Evolutionary conservation across 2,329 filamentous ascomycete genomes (phyloP), one percentile per base, ranked within the genome.

Genomic region (Aureobasidium vineae): DNA sequence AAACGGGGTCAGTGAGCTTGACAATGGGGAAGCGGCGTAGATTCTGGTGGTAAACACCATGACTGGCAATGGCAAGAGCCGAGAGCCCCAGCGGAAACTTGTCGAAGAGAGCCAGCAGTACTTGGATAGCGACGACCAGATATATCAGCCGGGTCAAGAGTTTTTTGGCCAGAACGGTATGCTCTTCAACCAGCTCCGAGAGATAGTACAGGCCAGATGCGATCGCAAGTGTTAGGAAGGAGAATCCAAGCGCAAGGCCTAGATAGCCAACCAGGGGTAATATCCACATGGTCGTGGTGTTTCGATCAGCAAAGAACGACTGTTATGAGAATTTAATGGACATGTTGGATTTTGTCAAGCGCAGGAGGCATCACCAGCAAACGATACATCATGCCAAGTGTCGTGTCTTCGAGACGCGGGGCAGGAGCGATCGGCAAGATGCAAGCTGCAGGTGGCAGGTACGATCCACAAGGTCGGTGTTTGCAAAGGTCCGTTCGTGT

Each of bases 171-270:
- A 96, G 79, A 13, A 98, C 94, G 4, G 94, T 97, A 76, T 99
- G 94, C 78, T 99, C 95, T 80, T 99, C 95, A 68, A 99, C 95
- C 16, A 98, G 88, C 78, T 99, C 95, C 28, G 94, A 97, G 64
- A 99, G 89, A 78, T 99, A 99, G 81, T 99, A 99, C 31, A 99
- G 87, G 43, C 95, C 95, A n/a, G 92, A 97, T 45, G 95, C 95
- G 75, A 99, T 98, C 66, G 94, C 92, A 69, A 99, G 84, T 23
- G 95, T 98, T 71, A 99, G 83, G 80, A 99, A 98, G 74, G 86
- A 87, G 81, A 99, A 99, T 76, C 94, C 94, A 68, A 97, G 81
- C 70, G 92, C 80, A 71, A 96, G 87, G 74, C 95, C 95, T 40
- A 92, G 78, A 75, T 97, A 97, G 74, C 95, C 95, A 26, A 99